Evolutionary conservation across 257 asterid genomes (phyloP), one percentile per base, ranked within the genome.

Genomic region (Solanum bukasovii): DNA sequence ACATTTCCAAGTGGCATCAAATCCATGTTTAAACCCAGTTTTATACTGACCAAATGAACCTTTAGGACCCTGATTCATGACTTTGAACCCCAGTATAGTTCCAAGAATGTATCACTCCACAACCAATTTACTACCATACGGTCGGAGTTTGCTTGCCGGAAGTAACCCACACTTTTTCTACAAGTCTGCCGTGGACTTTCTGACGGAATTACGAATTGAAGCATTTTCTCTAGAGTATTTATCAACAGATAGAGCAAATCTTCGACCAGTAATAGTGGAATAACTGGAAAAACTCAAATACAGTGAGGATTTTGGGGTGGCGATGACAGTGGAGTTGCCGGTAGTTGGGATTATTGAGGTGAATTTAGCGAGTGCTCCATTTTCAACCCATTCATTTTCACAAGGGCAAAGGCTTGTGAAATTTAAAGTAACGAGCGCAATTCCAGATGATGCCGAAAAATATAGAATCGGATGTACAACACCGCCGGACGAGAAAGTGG

Each of bases 21-120:
- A 90, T 1, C 98, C 98, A 74, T 94, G 97, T 90, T 88, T 96
- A 89, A 86, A 87, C 73, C 99, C 99, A 89, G 87, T 95, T 85
- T 91, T 96, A 35, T 96, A 96, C 23, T 85, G 95, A 78, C 99
- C 98, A 65, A 94, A 88, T 11, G 93, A 96, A 42, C 98, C 98
- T 1, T 56, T 46, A 3, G 98, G 98, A 20, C 95, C 92, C 83
- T 95, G 98, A 56, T 94, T 95, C 89, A 93, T 96, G 97, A 92
- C 95, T 21, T 89, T 96, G 20, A 94, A 86, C 6, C 93, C 98
- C 0, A 94, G 94, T 5, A 34, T 93, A 38, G 88, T 95, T 3
- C 97, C 98, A 2, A 89, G 99, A 87, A 89, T 96, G 99, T 96
- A 96, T 44, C 99, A 96, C 5, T 96, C 99, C 34, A 95, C 98